phyloP scores from a whole-genome alignment of 768 basidiomycete genomes.

The Terana coerulea region DNA sequence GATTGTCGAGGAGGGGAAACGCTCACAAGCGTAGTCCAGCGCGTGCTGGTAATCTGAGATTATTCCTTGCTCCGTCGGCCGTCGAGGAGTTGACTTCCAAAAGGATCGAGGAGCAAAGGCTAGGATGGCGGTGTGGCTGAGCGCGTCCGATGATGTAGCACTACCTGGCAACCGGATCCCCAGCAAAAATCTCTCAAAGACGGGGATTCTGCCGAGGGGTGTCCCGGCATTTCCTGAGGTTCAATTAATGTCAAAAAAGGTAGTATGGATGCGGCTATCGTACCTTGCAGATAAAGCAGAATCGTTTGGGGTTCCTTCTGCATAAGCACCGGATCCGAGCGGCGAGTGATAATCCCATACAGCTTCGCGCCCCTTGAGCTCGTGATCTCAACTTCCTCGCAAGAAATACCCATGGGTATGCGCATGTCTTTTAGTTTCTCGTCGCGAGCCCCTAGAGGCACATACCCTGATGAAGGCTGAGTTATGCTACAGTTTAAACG shows the following conservation, averaged over 20 bases:
- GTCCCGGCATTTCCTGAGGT: conserved; percentile 53
- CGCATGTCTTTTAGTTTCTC: conserved; percentile 29
- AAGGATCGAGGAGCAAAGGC: conserved; percentile 47
- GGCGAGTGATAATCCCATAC: conserved; percentile 24
- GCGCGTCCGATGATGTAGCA: background rate
- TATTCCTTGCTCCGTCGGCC: conserved; percentile 37
- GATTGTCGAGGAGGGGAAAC: conserved; percentile 32
- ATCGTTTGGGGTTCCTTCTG: conserved; percentile 16
- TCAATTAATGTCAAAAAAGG: background rate
- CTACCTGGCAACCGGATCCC: conserved; percentile 10
- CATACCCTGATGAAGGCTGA: conserved; percentile 29
- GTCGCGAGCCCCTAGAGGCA: conserved; percentile 36
- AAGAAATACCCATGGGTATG: conserved; percentile 21
- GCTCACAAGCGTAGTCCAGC: conserved; percentile 28
- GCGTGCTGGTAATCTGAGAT: conserved; percentile 36
- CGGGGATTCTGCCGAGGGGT: conserved; percentile 40
- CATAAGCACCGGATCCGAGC: background rate
- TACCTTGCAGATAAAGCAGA: conserved; percentile 37
- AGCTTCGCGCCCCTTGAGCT: conserved; percentile 20
- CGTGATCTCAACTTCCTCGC: conserved; percentile 26
- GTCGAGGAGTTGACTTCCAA: conserved; percentile 40
- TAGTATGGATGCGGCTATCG: background rate
- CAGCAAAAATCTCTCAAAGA: conserved; percentile 34
- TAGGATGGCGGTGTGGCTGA: conserved; percentile 24
- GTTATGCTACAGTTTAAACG: background rate